A percentile compares a stretch with the other conserved stretches of the same genome.
Evolutionary conservation across 2,329 filamentous ascomycete genomes (phyloP).

Genomic region (Neopestalotiopsis sp.): DNA sequence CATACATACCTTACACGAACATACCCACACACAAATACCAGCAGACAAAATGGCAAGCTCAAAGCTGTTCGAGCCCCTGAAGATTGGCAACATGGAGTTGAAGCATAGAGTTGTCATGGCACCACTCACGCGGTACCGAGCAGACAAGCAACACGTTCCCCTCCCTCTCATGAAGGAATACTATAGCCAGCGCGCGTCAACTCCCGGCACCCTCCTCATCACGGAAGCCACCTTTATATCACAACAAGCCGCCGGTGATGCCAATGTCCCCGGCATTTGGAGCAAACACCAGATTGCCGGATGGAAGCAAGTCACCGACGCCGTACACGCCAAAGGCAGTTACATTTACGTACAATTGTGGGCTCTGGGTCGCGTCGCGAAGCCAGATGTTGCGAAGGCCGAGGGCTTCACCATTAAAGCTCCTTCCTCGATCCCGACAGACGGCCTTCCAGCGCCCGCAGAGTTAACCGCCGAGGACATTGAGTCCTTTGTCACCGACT

Average conservation of each 20-base stretch:
- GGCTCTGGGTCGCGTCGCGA: slow-evolving; percentile 59
- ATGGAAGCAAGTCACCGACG: slow-evolving; percentile 63
- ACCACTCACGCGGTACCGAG: slow-evolving; percentile 60
- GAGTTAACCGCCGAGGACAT: slow-evolving; percentile 72
- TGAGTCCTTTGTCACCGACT: slow-evolving; percentile 62
- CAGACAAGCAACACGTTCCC: slow-evolving; percentile 45
- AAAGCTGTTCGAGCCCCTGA: slow-evolving; percentile 32
- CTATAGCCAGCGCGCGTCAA: slow-evolving; percentile 33
- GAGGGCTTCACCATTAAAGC: slow-evolving; percentile 30
- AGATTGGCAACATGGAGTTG: slow-evolving; percentile 30
- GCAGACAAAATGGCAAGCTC: slow-evolving; percentile 24
- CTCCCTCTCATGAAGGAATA: slow-evolving; percentile 38
- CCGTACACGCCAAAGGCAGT: slow-evolving; percentile 63
- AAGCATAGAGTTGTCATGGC: slow-evolving; percentile 42
- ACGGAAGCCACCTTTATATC: slow-evolving; percentile 61
- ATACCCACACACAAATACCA: background rate
- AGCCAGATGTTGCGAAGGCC: slow-evolving; percentile 24
- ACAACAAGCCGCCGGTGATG: slow-evolving; percentile 45
- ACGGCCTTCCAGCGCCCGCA: slow-evolving; percentile 58
- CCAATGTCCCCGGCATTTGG: slow-evolving; percentile 59
- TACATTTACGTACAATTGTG: slow-evolving; percentile 65
- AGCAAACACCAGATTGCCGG: slow-evolving; percentile 54
- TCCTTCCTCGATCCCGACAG: slow-evolving; percentile 40
- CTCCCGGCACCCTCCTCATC: slow-evolving; percentile 51
- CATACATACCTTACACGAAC: background rate